Percentiles rank a stretch among this genome's conserved stretches.
These are phyloP conservation scores for Phanerodontia chrysosporium DNA, from an alignment of 768 basidiomycete genomes.

Conservation along the genomic window DNA sequence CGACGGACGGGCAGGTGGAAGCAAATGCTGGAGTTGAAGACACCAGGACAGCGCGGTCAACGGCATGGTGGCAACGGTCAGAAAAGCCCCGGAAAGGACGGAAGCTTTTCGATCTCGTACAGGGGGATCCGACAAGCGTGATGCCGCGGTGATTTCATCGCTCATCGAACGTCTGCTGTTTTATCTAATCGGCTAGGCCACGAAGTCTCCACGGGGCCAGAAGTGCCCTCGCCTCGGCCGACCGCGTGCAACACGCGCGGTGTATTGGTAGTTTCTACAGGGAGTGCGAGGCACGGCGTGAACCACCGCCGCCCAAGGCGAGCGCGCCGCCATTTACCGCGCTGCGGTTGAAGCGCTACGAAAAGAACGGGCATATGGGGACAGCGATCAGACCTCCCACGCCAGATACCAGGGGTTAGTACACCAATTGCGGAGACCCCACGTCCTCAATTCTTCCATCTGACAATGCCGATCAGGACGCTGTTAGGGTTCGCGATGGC, in stretches of 20 bases:
- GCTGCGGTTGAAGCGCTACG: not conserved
- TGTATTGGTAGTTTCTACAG: not conserved
- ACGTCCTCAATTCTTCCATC: constrained; percentile 24
- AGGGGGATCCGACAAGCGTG: not conserved
- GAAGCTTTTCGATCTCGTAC: not conserved
- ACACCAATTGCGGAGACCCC: not conserved
- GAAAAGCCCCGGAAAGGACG: no score
- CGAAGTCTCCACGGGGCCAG: not conserved
- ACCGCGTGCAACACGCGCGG: not conserved
- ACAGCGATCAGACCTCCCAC: not conserved
- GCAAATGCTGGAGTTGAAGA: not conserved
- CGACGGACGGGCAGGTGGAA: not conserved
- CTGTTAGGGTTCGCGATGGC: not conserved
- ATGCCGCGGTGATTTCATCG: not conserved
- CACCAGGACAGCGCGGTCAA: not conserved
- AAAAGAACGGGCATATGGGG: not conserved
- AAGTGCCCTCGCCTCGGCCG: not conserved
- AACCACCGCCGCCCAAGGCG: not conserved
- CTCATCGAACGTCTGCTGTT: not conserved
- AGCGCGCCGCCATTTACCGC: not conserved
- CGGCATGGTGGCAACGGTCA: no score
- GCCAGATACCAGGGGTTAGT: not conserved
- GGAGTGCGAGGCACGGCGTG: not conserved
- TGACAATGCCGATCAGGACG: not conserved
- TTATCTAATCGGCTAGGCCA: not conserved